Conservation (phyloP, 257 asterid genomes). For the Lantana camara region DNA sequence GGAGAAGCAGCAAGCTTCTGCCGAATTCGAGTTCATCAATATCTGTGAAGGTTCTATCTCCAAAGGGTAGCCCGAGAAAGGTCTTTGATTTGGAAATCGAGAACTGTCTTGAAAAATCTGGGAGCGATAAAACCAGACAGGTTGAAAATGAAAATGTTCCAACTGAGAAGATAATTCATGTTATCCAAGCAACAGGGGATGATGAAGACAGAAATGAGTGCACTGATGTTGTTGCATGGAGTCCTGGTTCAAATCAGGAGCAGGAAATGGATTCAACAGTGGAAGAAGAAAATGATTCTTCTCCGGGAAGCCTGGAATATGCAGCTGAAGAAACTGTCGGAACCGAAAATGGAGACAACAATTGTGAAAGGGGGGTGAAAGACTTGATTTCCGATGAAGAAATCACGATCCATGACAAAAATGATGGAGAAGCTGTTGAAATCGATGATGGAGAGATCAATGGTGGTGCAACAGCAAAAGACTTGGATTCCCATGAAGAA, state of each 20-base stretch:
- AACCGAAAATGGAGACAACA: conserved; percentile 1
- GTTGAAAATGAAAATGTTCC: conserved; percentile 33
- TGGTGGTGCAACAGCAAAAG: neutral
- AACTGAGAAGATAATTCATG: conserved; percentile 45
- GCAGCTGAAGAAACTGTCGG: conserved; percentile 17
- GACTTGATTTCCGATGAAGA: conserved; percentile 18
- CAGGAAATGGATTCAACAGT: conserved; percentile 1
- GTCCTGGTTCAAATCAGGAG: conserved; percentile 2
- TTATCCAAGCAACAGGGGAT: conserved; percentile 22
- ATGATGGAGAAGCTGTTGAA: conserved; percentile 20
- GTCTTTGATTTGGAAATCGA: conserved; percentile 24
- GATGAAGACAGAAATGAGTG: no score
- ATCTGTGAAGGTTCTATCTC: conserved; percentile 2
- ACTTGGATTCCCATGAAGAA: conserved; percentile 14
- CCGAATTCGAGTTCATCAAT: neutral
- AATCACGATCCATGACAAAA: neutral
- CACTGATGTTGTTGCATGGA: no score
- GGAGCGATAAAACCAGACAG: conserved; percentile 15
- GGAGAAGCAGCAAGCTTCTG: conserved; percentile 7
- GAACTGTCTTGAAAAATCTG: neutral
- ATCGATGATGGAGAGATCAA: conserved; percentile 2
- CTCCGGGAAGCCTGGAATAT: conserved; percentile 17
- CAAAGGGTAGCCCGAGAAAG: neutral
- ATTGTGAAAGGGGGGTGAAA: conserved; percentile 2
- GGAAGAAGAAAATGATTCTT: no score